Conservation (phyloP, 2,329 filamentous ascomycete species). For the Paradendryphiella salina region DNA sequence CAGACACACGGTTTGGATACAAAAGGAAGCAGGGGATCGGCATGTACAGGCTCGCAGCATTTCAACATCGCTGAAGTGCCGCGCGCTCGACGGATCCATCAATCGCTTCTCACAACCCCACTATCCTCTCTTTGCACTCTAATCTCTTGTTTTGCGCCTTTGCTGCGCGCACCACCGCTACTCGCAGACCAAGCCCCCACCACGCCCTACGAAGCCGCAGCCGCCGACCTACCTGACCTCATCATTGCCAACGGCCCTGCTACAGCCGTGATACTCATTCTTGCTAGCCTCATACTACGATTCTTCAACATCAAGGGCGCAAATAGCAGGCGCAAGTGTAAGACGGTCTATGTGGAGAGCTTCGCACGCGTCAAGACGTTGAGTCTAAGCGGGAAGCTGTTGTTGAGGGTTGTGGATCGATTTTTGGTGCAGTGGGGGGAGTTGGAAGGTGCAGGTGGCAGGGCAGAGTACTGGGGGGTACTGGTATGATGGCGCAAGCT, state of each 20-base stretch:
- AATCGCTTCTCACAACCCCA: constrained; percentile 74
- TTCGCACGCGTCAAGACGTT: constrained; percentile 84
- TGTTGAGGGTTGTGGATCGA: constrained; percentile 72
- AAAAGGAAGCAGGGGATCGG: constrained; percentile 1
- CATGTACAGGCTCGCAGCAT: constrained; percentile 41
- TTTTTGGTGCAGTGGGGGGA: constrained; percentile 81
- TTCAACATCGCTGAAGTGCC: constrained; percentile 71
- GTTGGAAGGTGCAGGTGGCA: constrained; percentile 54
- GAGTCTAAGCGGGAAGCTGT: constrained; percentile 80
- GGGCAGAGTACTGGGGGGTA: constrained; percentile 52
- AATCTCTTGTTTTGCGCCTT: constrained; percentile 61
- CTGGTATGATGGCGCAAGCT: constrained; percentile 32
- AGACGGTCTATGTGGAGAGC: constrained; percentile 85
- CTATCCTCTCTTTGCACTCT: constrained; percentile 69
- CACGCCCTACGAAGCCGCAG: constrained; percentile 20
- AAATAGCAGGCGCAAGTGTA: constrained; percentile 59
- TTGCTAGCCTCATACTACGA: constrained; percentile 61
- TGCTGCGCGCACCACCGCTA: constrained; percentile 48
- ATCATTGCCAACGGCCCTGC: constrained; percentile 88
- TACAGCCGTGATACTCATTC: constrained; percentile 76
- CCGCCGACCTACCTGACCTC: constrained; percentile 64
- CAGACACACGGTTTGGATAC: background rate
- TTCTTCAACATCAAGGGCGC: constrained; percentile 52
- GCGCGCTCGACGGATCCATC: constrained; percentile 79
- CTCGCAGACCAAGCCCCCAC: constrained; percentile 9